These are phyloP conservation scores for Ulmus americana DNA, from an alignment of 331 rosid species.

Conservation along the genomic window DNA sequence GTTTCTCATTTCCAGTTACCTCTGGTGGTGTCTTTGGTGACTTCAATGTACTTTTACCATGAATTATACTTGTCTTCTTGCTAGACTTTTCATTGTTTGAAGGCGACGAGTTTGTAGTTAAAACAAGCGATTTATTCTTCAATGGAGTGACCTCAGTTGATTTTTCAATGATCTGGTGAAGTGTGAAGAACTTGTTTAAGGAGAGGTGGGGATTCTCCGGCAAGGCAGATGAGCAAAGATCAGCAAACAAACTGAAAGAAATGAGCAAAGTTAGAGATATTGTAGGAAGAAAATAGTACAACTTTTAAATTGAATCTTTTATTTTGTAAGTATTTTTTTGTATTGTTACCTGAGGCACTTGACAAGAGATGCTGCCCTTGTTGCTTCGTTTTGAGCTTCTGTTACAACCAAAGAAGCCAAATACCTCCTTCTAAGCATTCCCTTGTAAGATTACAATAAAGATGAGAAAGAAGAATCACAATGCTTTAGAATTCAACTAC, in stretches of 20 bases:
- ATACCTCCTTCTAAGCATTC: constrained; percentile 70
- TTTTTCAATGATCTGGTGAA: constrained; percentile 60
- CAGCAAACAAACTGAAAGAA: constrained; percentile 54
- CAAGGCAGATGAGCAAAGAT: constrained; percentile 59
- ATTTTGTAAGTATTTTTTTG: neutral
- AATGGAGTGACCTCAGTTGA: constrained; percentile 32
- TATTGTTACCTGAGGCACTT: constrained; percentile 59
- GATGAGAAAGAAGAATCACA: constrained; percentile 19
- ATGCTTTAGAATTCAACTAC: neutral
- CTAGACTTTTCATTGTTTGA: constrained; percentile 40
- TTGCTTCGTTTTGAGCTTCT: constrained; percentile 88
- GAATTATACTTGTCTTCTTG: constrained; percentile 32
- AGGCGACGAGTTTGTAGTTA: constrained; percentile 30
- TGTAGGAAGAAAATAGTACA: neutral
- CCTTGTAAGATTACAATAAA: constrained; percentile 43
- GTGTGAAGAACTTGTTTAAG: constrained; percentile 63
- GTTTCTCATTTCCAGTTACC: constrained; percentile 49
- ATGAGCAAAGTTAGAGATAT: constrained; percentile 11
- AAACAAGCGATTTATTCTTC: constrained; percentile 41
- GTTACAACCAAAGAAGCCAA: constrained; percentile 62
- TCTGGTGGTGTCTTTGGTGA: constrained; percentile 32
- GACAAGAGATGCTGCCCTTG: constrained; percentile 59
- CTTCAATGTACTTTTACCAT: constrained; percentile 35
- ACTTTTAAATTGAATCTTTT: neutral
- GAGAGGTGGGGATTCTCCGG: constrained; percentile 66